A percentile compares a stretch with the other conserved stretches of the same genome.
Evolutionary conservation across 805 yeast genomes (phyloP).

Genomic region (Torulaspora indica): DNA sequence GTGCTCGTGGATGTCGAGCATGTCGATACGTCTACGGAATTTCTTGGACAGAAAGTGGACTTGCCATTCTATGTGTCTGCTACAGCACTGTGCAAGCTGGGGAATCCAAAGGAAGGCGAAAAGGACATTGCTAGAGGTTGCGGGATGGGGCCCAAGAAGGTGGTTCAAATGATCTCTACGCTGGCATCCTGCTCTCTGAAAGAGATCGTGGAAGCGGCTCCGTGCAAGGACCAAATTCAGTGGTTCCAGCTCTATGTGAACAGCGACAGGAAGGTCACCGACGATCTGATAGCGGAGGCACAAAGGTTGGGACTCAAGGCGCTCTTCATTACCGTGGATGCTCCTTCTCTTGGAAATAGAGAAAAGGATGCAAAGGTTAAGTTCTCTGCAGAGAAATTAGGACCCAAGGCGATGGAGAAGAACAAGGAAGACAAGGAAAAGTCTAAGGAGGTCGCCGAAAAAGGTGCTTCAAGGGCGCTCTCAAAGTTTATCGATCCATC

Average conservation of each 20-base stretch:
- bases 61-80: slow-evolving; percentile 89
- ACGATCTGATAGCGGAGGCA: slow-evolving; percentile 60
- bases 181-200: slow-evolving; percentile 84
- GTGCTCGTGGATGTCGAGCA: slow-evolving; percentile 75
- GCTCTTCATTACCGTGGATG: slow-evolving; percentile 84
- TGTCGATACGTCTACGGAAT: slow-evolving; percentile 63
- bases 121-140: slow-evolving; percentile 80
- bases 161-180: slow-evolving; percentile 84
- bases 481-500: slow-evolving; percentile 78
- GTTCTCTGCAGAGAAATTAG: slow-evolving; percentile 40
- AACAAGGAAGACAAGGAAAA: slow-evolving; percentile 41
- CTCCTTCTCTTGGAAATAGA: slow-evolving; percentile 86
- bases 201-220: slow-evolving; percentile 71
- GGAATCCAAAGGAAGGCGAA: slow-evolving; percentile 86
- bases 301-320: slow-evolving; percentile 74
- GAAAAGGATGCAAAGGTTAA: slow-evolving; percentile 80
- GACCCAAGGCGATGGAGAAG: slow-evolving; percentile 38
- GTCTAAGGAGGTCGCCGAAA: slow-evolving; percentile 50
- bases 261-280: slow-evolving; percentile 62
- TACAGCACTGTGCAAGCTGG: slow-evolving; percentile 86
- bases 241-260: slow-evolving; percentile 90
- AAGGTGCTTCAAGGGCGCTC: slow-evolving; percentile 84
- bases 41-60: slow-evolving; percentile 64
- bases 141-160: slow-evolving; percentile 56
- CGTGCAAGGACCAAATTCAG: slow-evolving; percentile 58